Base-by-base conservation (phyloP, 345 rosid genomes). In the Orychophragmus violaceus region DNA sequence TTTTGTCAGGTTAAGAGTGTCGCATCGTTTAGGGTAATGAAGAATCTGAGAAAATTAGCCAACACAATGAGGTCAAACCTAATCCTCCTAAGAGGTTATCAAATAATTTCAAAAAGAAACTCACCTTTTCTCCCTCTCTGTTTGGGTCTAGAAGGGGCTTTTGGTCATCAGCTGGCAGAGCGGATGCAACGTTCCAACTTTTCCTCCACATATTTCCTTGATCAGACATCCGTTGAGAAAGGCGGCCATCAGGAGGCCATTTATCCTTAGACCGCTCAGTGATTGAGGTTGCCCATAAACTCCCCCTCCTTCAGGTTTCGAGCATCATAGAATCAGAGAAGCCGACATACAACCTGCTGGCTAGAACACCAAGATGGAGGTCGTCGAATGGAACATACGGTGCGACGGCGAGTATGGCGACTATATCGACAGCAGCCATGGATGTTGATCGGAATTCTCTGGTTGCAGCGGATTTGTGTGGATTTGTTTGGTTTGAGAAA, bases 81-180 rank as follows among this genome's bases (percentile, higher is more conserved):
- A 41, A 25, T 46, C 27, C 70, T 24, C 19, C 10, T 10, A 45
- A 32, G 35, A 52, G 36, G 22, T 49, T 66, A 29, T 41, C 1
- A 19, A 36, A 19, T 18, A 3, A 37, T 32, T 18, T 21, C 11
- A 61, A 7, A 46, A 59, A 22, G 55, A 65, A 21, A 45, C 68
- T 8, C 13, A 94, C 99, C 96, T 94, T 94, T 65, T 94, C 95
- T 73, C 96, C 99, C 78, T 94, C 95, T 67, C 87, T 79, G 74
- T 78, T 81, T 29, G 97, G 96, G 76, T 94, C 99, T 64, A 87
- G 68, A 21, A 94, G 85, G 17, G 88, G 89, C 73, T 87, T 90
- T 81, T 94, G 97, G 71, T 88, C 99, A 66, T 80, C 90, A 23
- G 79, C 80, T 58, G 86, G 84, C 79, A 87, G 78, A 75, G 86